Conservation (phyloP, 495 filamentous ascomycete species). For the Neurospora tetrasperma region DNA sequence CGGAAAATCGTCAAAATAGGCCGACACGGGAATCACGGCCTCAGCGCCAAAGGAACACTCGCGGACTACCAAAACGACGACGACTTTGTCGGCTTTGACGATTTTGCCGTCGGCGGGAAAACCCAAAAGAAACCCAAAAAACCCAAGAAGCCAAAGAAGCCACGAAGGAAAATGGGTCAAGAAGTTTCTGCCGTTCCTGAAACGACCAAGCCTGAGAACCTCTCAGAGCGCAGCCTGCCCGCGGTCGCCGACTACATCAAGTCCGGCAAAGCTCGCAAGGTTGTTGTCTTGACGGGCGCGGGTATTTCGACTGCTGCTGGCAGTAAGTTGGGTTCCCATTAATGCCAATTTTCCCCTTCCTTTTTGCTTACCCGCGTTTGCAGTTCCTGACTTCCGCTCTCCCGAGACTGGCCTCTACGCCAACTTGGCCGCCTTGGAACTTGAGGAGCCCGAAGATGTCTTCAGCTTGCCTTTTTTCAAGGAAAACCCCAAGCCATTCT, state of each 20-base stretch:
- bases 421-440: constrained; percentile 72
- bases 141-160: constrained; percentile 12
- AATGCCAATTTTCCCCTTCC: not conserved
- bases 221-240: constrained; percentile 56
- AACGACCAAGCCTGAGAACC: constrained; percentile 49
- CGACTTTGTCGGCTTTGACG: constrained; percentile 3
- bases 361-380: not conserved
- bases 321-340: constrained; percentile 25
- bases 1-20: constrained; percentile 17
- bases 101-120: constrained; percentile 7
- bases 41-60: constrained; percentile 8
- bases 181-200: constrained; percentile 48
- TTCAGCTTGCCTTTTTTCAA: constrained; percentile 88
- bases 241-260: constrained; percentile 69
- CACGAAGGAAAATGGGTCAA: constrained; percentile 34
- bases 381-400: constrained; percentile 64
- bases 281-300: constrained; percentile 73
- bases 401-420: constrained; percentile 69
- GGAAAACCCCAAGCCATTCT: constrained; percentile 79
- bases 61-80: constrained; percentile 5
- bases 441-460: constrained; percentile 67
- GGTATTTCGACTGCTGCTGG: constrained; percentile 52
- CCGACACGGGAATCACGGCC: constrained; percentile 7
- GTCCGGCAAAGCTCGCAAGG: constrained; percentile 49
- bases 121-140: constrained; percentile 12